These are phyloP conservation scores for Ceratocystis smalleyi DNA, from an alignment of 2,329 filamentous ascomycete species.

Conservation along the genomic window DNA sequence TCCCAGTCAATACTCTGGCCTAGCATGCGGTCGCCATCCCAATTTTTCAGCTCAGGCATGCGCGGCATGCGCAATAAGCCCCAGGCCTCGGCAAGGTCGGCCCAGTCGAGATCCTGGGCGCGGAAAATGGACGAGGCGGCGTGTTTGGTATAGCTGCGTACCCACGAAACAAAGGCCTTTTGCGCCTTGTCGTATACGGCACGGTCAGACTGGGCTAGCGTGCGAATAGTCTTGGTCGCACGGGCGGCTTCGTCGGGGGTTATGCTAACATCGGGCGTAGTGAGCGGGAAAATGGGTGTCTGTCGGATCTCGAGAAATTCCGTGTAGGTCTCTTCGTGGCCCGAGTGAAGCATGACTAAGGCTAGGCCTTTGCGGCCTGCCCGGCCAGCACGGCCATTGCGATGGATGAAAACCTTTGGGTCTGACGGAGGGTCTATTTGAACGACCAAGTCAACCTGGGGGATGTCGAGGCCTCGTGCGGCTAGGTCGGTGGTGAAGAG, in stretches of 20 bases:
- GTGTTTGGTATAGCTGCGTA: constrained; percentile 81
- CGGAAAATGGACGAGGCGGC: constrained; percentile 85
- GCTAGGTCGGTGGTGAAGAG: constrained; percentile 88
- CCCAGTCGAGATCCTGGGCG: constrained; percentile 68
- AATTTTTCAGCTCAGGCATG: constrained; percentile 78
- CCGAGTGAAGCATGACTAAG: constrained; percentile 70
- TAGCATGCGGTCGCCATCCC: constrained; percentile 50
- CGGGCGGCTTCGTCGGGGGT: constrained; percentile 44
- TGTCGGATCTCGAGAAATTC: constrained; percentile 74
- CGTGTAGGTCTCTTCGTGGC: constrained; percentile 78
- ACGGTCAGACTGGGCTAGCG: constrained; percentile 36
- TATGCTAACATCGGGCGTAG: constrained; percentile 40
- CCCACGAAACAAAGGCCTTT: constrained; percentile 83
- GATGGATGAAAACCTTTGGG: constrained; percentile 88
- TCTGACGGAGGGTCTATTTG: constrained; percentile 38
- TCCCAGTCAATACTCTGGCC: constrained; percentile 52
- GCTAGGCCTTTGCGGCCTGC: constrained; percentile 77
- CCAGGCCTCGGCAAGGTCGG: constrained; percentile 66
- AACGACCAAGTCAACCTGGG: constrained; percentile 77
- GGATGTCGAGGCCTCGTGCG: constrained; percentile 79
- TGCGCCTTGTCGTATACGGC: constrained; percentile 73
- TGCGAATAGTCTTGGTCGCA: constrained; percentile 45
- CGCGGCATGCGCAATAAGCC: constrained; percentile 73
- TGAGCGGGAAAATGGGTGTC: constrained; percentile 58
- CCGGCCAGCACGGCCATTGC: constrained; percentile 74